These are phyloP conservation scores for Carex myosuroides DNA, from an alignment of 176 grass and related monocot species.

Conservation along the genomic window DNA sequence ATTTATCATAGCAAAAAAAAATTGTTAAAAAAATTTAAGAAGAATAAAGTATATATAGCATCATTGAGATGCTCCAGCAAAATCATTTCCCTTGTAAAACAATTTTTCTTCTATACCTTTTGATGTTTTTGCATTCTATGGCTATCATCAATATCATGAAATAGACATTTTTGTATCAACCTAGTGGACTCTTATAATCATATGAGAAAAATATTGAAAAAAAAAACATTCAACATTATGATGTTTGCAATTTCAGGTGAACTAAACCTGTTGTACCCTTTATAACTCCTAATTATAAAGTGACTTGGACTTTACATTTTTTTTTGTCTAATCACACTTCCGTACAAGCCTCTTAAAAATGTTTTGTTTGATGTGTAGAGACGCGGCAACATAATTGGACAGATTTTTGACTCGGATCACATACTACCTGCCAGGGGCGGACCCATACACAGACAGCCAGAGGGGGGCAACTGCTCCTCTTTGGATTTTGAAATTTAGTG, in stretches of 20 bases:
- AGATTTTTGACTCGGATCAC: not conserved
- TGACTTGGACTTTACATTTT: not conserved
- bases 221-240: not conserved
- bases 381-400: not conserved
- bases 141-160: not conserved
- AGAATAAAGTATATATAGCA: no score
- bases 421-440: not conserved
- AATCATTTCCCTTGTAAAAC: not conserved
- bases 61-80: not conserved
- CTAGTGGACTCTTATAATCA: not conserved
- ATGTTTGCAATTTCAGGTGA: slow-evolving; percentile 6
- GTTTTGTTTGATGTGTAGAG: not conserved
- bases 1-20: no score
- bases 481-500: no score
- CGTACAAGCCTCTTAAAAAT: not conserved
- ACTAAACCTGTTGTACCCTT: not conserved
- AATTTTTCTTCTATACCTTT: not conserved
- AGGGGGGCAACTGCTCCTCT: no score
- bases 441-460: no score
- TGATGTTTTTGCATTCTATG: not conserved
- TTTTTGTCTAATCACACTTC: not conserved
- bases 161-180: not conserved
- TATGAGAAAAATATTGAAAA: not conserved
- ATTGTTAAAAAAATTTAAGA: no score
- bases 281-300: not conserved